Evolutionary conservation across 352 stramenopile species (phyloP).

Genomic region (Phytopythium sindhum): DNA sequence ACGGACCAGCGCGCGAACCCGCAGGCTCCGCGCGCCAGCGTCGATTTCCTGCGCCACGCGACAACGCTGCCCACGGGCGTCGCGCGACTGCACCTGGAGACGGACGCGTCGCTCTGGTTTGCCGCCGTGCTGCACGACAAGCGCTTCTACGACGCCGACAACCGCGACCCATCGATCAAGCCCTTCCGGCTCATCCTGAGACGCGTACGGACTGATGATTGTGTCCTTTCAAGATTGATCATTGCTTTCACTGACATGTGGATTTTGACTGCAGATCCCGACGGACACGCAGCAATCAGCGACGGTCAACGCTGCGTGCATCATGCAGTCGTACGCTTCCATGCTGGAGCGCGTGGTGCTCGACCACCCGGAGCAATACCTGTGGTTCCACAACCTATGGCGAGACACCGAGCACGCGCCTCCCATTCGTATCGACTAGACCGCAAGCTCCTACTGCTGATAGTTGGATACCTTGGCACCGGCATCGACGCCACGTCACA

Average conservation of each 20-base stretch:
- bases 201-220: constrained; percentile 13
- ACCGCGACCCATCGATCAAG: constrained; percentile 13
- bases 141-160: constrained; percentile 15
- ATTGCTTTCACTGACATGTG: background rate
- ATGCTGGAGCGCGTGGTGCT: constrained; percentile 32
- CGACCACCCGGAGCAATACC: constrained; percentile 37
- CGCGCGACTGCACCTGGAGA: constrained; percentile 32
- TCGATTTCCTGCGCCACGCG: constrained; percentile 40
- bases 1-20: constrained; percentile 41
- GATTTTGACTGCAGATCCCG: constrained; percentile 8
- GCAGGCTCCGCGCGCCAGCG: constrained; percentile 12
- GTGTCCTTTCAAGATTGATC: background rate
- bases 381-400: constrained; percentile 62
- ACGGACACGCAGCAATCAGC: constrained; percentile 1
- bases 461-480: too few relatives aligned
- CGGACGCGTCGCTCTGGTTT: constrained; percentile 40
- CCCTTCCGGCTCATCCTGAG: constrained; percentile 43
- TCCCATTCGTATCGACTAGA: background rate
- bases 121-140: constrained; percentile 39
- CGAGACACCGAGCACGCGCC: background rate
- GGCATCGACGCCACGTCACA: background rate
- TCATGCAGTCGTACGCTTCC: constrained; percentile 39
- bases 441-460: background rate
- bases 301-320: constrained; percentile 6
- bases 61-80: constrained; percentile 40